These are phyloP conservation scores for Apiospora koreana DNA, from an alignment of 2,329 filamentous ascomycete genomes.

Conservation along the genomic window DNA sequence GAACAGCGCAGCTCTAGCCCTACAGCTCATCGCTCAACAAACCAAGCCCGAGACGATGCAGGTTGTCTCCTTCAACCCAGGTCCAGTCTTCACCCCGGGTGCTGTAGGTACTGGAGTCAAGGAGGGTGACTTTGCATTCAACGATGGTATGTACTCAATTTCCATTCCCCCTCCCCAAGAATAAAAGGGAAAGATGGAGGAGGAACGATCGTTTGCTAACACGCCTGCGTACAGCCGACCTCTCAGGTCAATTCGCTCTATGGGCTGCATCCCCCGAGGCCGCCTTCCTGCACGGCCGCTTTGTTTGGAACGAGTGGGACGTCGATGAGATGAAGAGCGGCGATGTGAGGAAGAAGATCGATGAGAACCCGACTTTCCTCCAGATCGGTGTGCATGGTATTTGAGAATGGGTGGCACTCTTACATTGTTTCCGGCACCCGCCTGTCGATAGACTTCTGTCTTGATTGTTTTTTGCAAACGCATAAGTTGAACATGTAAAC, in stretches of 20 bases:
- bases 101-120: conserved; percentile 14
- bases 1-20: conserved; percentile 33
- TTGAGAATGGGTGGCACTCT: background rate
- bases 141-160: background rate
- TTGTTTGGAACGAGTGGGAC: conserved; percentile 53
- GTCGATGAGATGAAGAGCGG: conserved; percentile 46
- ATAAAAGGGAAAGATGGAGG: too few species aligned
- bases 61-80: conserved; percentile 42
- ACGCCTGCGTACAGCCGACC: conserved; percentile 16
- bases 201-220: background rate
- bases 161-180: too few species aligned
- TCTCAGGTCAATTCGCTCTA: conserved; percentile 34
- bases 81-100: conserved; percentile 35
- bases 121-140: background rate
- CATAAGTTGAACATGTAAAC: too few species aligned
- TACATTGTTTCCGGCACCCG: background rate
- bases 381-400: conserved; percentile 24
- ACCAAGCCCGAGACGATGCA: conserved; percentile 35
- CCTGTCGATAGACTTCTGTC: too few species aligned
- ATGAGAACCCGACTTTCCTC: conserved; percentile 24
- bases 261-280: conserved; percentile 48
- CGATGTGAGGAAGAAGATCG: conserved; percentile 23
- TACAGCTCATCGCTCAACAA: conserved; percentile 42
- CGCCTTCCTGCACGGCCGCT: conserved; percentile 45
- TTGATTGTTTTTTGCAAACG: too few species aligned